Base-by-base conservation (phyloP, 257 asterid genomes). In the Avicennia marina region DNA sequence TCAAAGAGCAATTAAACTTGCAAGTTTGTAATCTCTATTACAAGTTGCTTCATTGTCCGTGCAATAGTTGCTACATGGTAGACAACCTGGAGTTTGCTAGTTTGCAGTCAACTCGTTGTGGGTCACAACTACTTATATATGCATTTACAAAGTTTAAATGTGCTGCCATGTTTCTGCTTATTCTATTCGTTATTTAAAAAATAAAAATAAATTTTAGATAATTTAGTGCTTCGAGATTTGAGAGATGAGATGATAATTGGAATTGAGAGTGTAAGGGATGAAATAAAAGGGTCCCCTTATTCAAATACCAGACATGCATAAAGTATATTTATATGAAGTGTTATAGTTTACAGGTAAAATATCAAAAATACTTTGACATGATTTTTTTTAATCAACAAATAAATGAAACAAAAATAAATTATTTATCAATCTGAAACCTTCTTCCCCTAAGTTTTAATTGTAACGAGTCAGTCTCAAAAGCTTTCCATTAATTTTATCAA, bases 1-100 rank as follows among this genome's bases (percentile, higher is more conserved):
- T 69, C 74, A 62, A 55, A 44, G 16, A 20, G 7, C 59, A 20
- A 8, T 40, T 55, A 38, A 24, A 46, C 42, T 50, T 34, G 55
- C 2, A 20, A 51, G 20, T 48, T 18, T 56, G 52, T 38, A 9
- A 12, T 36, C n/a, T n/a, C n/a, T n/a, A n/a, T n/a, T n/a, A 32
- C 5, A 20, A n/a, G 20, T 27, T 24, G 32, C 40, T 44, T 25
- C 44, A 41, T n/a, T 38, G 2, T 31, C 56, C 62, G 20, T 50
- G 32, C 27, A n/a, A n/a, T n/a, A n/a, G n/a, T n/a, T n/a, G n/a
- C n/a, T n/a, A n/a, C n/a, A n/a, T n/a, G n/a, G n/a, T n/a, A n/a
- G n/a, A n/a, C n/a, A n/a, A n/a, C n/a, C n/a, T n/a, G n/a, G n/a
- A n/a, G n/a, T n/a, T n/a, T n/a, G n/a, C n/a, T n/a, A n/a, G n/a